phyloP scores from a whole-genome alignment of 331 rosid genomes.

The Telfairia occidentalis region DNA sequence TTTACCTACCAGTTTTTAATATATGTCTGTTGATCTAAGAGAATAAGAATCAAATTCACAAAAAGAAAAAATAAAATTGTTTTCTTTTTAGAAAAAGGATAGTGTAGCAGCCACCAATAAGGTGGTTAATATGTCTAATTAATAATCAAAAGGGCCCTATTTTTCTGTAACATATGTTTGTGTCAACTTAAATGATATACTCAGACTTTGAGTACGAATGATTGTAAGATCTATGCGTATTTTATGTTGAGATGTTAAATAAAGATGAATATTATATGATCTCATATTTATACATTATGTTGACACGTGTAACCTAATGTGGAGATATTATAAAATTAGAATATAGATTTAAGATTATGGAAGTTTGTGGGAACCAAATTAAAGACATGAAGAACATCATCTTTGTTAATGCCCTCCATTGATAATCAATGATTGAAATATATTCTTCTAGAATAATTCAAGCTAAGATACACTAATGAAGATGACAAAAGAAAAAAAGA shows the following conservation, averaged over 20 bases:
- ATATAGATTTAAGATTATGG: neutral
- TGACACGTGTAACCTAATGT: neutral
- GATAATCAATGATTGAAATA: neutral
- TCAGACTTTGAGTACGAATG: neutral
- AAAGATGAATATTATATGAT: neutral
- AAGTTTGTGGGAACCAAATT: neutral
- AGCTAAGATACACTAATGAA: neutral
- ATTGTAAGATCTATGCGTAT: neutral
- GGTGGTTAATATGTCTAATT: conserved; percentile 29
- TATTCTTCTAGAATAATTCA: neutral
- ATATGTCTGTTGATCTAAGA: neutral
- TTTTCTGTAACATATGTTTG: neutral
- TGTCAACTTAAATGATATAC: neutral
- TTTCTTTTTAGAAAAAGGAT: conserved; percentile 7
- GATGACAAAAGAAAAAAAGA: neutral
- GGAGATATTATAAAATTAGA: no score
- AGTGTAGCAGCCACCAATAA: conserved; percentile 9
- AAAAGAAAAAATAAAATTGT: neutral
- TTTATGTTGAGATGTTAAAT: neutral
- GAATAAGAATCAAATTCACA: conserved; percentile 5
- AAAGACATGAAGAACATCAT: neutral
- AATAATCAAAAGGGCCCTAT: conserved; percentile 16
- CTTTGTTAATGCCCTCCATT: neutral
- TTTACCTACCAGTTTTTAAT: conserved; percentile 18
- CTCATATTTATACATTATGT: neutral